These are phyloP conservation scores for Dryas drummondii DNA, from an alignment of 306 rosid genomes.

Conservation along the genomic window DNA sequence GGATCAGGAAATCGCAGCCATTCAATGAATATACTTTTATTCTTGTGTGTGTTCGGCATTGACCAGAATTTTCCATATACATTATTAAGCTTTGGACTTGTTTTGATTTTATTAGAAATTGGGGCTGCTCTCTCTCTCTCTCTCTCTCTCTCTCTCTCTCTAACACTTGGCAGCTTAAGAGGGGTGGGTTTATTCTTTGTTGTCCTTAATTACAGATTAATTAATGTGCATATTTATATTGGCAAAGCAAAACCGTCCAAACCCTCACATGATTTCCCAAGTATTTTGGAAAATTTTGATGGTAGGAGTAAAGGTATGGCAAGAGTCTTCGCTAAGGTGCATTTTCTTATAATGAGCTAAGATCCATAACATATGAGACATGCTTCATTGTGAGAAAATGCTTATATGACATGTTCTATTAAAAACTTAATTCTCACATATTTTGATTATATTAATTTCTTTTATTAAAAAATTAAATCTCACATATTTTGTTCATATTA, in stretches of 20 bases:
- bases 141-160: neutral
- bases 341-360: no score
- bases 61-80: conserved; percentile 11
- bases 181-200: neutral
- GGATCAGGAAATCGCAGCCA: conserved; percentile 34
- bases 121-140: neutral
- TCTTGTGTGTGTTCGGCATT: neutral
- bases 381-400: no score
- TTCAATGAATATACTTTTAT: neutral
- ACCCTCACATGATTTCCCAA: no score
- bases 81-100: neutral
- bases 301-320: no score
- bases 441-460: no score
- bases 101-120: neutral
- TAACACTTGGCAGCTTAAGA: neutral
- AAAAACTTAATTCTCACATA: no score
- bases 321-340: no score
- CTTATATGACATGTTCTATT: no score
- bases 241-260: neutral
- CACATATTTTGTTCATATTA: no score
- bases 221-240: neutral
- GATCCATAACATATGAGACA: no score
- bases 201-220: neutral
- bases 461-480: no score
- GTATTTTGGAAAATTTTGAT: no score